These are phyloP conservation scores for Cetraspora pellucida DNA, from an alignment of 192 early-diverging fungal genomes.

Conservation along the genomic window DNA sequence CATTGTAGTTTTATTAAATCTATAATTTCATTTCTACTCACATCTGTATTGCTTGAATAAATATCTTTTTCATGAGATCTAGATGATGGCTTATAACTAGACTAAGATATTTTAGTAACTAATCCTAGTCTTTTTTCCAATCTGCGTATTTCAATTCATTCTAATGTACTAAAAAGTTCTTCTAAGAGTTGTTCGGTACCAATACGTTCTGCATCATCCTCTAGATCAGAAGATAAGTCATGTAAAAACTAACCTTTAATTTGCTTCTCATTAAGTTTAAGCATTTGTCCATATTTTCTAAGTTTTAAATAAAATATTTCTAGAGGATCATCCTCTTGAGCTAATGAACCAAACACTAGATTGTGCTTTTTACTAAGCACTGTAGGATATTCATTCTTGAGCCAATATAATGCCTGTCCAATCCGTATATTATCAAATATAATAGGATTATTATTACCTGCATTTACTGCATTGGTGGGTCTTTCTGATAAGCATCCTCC, in stretches of 20 bases:
- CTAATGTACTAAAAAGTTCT: neutral
- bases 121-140: neutral
- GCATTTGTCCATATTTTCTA: neutral
- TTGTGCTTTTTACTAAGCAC: too few relatives aligned
- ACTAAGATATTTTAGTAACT: neutral
- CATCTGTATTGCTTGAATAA: neutral
- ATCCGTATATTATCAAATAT: neutral
- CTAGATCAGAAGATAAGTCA: neutral
- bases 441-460: constrained; percentile 3
- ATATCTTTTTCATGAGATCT: neutral
- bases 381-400: too few relatives aligned
- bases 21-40: neutral
- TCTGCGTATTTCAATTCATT: neutral
- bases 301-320: neutral
- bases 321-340: neutral
- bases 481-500: neutral
- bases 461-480: neutral
- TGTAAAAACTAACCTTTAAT: neutral
- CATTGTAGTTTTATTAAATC: neutral
- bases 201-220: neutral
- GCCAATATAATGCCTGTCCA: too few relatives aligned
- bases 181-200: neutral
- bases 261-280: neutral
- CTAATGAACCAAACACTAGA: neutral
- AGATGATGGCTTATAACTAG: neutral